Conservation (phyloP, 192 early-diverging fungal species). For the Coemansia sp. region DNA sequence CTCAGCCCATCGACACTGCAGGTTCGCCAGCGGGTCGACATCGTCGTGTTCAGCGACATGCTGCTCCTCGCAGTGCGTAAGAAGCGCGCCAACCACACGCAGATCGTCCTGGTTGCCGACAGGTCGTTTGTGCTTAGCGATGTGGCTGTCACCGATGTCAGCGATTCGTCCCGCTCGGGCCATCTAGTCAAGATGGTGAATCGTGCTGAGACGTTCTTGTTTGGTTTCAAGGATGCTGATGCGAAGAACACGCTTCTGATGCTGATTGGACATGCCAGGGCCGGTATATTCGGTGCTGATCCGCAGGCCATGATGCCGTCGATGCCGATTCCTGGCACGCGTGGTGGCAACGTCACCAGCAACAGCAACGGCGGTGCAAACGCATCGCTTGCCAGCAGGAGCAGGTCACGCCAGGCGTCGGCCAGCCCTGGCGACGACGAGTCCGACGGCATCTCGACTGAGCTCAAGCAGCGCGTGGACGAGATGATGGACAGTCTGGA, state of each 20-base stretch:
- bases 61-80: slow-evolving; percentile 78
- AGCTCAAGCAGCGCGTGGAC: slow-evolving; percentile 39
- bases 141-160: slow-evolving; percentile 80
- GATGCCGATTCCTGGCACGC: slow-evolving; percentile 6
- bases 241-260: slow-evolving; percentile 50
- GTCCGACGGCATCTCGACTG: slow-evolving; percentile 12
- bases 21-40: slow-evolving; percentile 72
- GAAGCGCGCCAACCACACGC: slow-evolving; percentile 68
- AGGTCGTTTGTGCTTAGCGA: slow-evolving; percentile 77
- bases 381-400: background rate
- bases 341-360: slow-evolving; percentile 3
- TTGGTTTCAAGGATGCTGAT: slow-evolving; percentile 43
- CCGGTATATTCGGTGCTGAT: slow-evolving; percentile 40
- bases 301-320: slow-evolving; percentile 17
- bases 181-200: slow-evolving; percentile 84
- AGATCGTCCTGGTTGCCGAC: slow-evolving; percentile 76
- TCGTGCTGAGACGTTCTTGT: slow-evolving; percentile 81
- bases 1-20: slow-evolving; percentile 76
- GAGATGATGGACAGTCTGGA: slow-evolving; percentile 88
- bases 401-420: slow-evolving; percentile 8
- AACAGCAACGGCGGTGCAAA: background rate
- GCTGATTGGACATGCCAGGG: slow-evolving; percentile 50
- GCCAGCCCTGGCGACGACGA: slow-evolving; percentile 17
- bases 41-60: slow-evolving; percentile 84
- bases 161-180: slow-evolving; percentile 72